Evolutionary conservation across 108 stramenopile genomes (phyloP).

Genomic region (Cyclotella baltica): DNA sequence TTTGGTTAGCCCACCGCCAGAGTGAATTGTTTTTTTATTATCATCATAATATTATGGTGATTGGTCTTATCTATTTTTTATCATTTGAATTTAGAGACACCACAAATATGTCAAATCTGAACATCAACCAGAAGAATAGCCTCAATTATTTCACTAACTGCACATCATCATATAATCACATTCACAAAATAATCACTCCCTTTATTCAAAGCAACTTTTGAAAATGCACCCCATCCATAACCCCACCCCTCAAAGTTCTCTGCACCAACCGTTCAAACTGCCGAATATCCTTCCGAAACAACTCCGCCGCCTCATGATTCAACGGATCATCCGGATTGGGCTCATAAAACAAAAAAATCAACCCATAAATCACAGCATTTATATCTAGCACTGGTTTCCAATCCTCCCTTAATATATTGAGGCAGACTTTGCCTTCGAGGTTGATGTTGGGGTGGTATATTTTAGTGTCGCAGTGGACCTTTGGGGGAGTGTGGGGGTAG

Average conservation of each 20-base stretch:
- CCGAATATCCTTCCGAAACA: slow-evolving; percentile 92
- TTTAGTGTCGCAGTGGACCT: slow-evolving; percentile 93
- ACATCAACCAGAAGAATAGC: too few species aligned
- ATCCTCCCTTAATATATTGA: slow-evolving; percentile 99
- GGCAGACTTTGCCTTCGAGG: slow-evolving; percentile 98
- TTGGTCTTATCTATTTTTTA: too few species aligned
- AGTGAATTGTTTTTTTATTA: too few species aligned
- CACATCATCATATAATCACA: too few species aligned
- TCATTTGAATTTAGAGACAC: too few species aligned
- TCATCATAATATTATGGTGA: too few species aligned
- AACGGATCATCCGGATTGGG: slow-evolving; percentile 99
- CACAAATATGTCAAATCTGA: too few species aligned
- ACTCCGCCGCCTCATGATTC: slow-evolving; percentile 98
- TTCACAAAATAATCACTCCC: not conserved
- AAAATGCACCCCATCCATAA: slow-evolving; percentile 89
- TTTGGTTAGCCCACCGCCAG: too few species aligned
- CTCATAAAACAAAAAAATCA: slow-evolving; percentile 99
- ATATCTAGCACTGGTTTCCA: slow-evolving; percentile 99
- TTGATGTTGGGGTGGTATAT: slow-evolving; percentile 99
- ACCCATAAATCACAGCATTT: slow-evolving; percentile 98
- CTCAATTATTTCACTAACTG: too few species aligned
- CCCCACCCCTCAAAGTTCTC: slow-evolving; percentile 85
- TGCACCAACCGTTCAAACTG: slow-evolving; percentile 89
- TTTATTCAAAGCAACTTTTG: slow-evolving; percentile 67
- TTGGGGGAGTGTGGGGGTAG: slow-evolving; percentile 99